A percentile compares a stretch with the other conserved stretches of the same genome.
These are phyloP conservation scores for Prunus armeniaca DNA, from an alignment of 306 rosid species.

Conservation along the genomic window DNA sequence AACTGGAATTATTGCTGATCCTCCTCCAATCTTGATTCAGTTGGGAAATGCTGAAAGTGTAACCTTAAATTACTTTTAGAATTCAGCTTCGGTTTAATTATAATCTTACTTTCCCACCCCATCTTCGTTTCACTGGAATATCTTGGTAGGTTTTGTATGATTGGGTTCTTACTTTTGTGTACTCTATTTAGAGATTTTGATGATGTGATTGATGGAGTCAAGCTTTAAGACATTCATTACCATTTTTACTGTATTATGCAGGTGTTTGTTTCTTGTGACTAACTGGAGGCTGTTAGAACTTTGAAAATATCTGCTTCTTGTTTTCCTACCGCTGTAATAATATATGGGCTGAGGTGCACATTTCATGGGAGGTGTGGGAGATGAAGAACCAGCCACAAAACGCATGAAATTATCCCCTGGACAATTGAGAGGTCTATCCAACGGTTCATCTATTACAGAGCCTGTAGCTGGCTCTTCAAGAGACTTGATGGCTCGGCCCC, in stretches of 20 bases:
- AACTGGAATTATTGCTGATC: background rate
- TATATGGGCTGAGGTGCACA: slow-evolving; percentile 98
- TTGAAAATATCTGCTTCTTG: slow-evolving; percentile 26
- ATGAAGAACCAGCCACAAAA: slow-evolving; percentile 98
- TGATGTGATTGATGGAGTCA: background rate
- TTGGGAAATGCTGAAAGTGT: background rate
- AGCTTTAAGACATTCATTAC: slow-evolving; percentile 18
- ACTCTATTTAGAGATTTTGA: background rate
- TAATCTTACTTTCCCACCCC: background rate
- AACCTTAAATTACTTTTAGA: background rate
- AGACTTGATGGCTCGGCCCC: slow-evolving; percentile 95
- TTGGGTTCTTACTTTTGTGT: background rate
- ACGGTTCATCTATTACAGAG: slow-evolving; percentile 72
- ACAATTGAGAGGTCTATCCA: slow-evolving; percentile 65
- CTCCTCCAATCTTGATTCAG: background rate
- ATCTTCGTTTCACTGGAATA: background rate
- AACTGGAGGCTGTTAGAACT: slow-evolving; percentile 33
- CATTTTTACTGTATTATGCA: slow-evolving; percentile 28
- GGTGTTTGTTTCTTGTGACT: slow-evolving; percentile 34
- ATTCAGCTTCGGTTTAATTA: background rate
- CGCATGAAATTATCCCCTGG: slow-evolving; percentile 74
- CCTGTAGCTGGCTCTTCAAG: slow-evolving; percentile 63
- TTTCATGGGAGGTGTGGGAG: slow-evolving; percentile 99
- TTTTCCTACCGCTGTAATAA: slow-evolving; percentile 34
- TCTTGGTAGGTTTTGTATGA: background rate